phyloP scores from a whole-genome alignment of 352 stramenopile species.

The Globisporangium uncinulatum region DNA sequence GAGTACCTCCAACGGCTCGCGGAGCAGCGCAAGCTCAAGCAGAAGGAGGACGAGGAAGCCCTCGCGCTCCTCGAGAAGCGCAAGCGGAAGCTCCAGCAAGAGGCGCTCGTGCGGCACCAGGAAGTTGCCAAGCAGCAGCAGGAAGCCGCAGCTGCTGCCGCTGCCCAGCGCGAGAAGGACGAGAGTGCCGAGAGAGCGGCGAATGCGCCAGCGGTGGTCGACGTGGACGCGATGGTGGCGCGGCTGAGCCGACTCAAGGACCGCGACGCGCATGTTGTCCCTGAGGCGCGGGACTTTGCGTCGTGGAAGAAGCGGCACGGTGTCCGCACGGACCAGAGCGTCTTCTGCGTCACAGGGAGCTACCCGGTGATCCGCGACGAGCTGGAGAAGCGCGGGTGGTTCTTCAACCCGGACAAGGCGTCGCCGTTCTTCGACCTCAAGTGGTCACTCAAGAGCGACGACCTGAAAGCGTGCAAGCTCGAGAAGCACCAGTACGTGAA shows the following conservation, averaged over 20 bases:
- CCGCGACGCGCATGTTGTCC: conserved; percentile 55
- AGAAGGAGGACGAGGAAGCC: conserved; percentile 66
- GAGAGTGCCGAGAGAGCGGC: conserved; percentile 18
- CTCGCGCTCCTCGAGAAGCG: conserved; percentile 47
- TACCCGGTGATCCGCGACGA: conserved; percentile 90
- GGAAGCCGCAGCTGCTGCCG: conserved; percentile 25
- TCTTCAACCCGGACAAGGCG: conserved; percentile 74
- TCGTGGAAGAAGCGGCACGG: conserved; percentile 89
- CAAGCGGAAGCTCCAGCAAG: conserved; percentile 41
- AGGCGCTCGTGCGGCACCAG: conserved; percentile 48
- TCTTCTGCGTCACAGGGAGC: conserved; percentile 90
- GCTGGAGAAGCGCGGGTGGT: conserved; percentile 86
- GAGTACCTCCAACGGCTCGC: conserved; percentile 55
- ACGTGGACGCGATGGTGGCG: conserved; percentile 69
- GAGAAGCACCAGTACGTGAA: conserved; percentile 87
- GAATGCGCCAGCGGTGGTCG: conserved; percentile 19
- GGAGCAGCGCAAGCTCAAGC: conserved; percentile 60
- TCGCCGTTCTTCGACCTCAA: conserved; percentile 91
- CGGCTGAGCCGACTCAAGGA: conserved; percentile 73
- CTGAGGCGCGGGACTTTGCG: conserved; percentile 72
- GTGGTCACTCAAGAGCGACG: conserved; percentile 88
- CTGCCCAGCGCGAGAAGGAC: conserved; percentile 20
- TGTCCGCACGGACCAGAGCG: conserved; percentile 65
- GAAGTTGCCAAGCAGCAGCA: conserved; percentile 41
- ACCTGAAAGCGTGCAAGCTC: conserved; percentile 74